Conservation (phyloP, 495 filamentous ascomycete species). For the Oidiodendron maius region DNA sequence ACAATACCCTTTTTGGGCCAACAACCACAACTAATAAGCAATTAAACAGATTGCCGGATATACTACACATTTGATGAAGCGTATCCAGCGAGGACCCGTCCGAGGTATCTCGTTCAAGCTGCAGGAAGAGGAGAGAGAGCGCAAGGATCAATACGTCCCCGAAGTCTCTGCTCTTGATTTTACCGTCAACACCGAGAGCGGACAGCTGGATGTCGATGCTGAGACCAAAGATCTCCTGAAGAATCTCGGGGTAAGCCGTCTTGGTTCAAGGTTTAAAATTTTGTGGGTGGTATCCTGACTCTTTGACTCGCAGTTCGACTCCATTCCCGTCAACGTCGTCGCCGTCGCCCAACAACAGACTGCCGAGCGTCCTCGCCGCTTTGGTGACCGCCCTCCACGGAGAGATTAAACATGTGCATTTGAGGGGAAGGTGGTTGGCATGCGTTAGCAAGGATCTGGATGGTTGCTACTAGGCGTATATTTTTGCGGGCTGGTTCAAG, state of each 20-base stretch:
- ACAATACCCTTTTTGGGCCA: neutral
- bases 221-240: constrained; percentile 99
- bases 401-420: constrained; percentile 26
- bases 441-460: constrained; percentile 29
- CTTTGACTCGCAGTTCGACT: constrained; percentile 69
- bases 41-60: constrained; percentile 86
- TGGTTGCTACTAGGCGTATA: constrained; percentile 44
- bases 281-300: too few relatives aligned
- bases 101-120: constrained; percentile 99
- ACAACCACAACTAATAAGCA: too few relatives aligned
- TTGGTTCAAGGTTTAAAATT: neutral
- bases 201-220: constrained; percentile 86
- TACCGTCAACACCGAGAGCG: constrained; percentile 77
- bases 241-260: constrained; percentile 92
- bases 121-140: constrained; percentile 99
- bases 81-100: constrained; percentile 97
- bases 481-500: constrained; percentile 38
- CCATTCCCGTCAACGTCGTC: constrained; percentile 91
- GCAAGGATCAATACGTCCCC: constrained; percentile 99
- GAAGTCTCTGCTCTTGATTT: constrained; percentile 98
- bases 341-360: constrained; percentile 82
- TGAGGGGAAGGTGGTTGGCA: constrained; percentile 5
- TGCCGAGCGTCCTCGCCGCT: constrained; percentile 62
- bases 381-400: constrained; percentile 35
- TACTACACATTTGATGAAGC: constrained; percentile 97